Base-by-base conservation (phyloP, 2,329 filamentous ascomycete genomes). In the Pseudocercospora fuligena region DNA sequence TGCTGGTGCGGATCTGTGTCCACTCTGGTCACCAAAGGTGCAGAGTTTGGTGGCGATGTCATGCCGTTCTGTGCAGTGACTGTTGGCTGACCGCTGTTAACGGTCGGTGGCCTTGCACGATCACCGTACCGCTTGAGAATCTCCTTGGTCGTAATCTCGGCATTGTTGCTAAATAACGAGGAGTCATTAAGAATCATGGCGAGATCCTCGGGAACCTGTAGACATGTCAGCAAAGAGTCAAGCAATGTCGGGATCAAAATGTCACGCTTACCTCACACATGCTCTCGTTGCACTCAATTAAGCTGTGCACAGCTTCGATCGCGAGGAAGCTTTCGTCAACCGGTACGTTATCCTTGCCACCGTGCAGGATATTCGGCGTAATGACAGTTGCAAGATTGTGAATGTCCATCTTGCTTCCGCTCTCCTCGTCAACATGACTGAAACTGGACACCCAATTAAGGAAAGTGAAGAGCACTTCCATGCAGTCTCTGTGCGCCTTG, bases 331-430 rank as follows among this genome's bases (percentile, higher is more conserved):
- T 95, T 73, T 97, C 93, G 72, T 96, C 94, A 70, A 80, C 75
- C 36, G 72, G 74, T 9, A 74, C 69, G 27, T 63, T 63, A 19
- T 76, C 72, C 66, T 77, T 75, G 40, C 75, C 73, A n/a, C 70
- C 58, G 83, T 88, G 71, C 90, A 92, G 85, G 68, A 99, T 93
- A 75, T 99, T 99, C 0, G 95, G 95, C 5, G 94, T 94, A 79
- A 99, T 97, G 69, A 99, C 95, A 2, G 96, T 98, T 3, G 95
- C 93, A 69, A 99, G 86, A 76, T 99, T 99, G 82, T 97, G 93
- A 61, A 97, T 92, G 78, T 99, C 95, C 95, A 99, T 99, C 85
- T 98, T 97, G 73, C 94, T 97, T 27, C 95, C 95, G 23, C 91
- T 92, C 78, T 99, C 95, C 75, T 99, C 95, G 74, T 99, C 95